These are phyloP conservation scores for Neocucurbitaria cava DNA, from an alignment of 2,329 filamentous ascomycete species.

Conservation along the genomic window DNA sequence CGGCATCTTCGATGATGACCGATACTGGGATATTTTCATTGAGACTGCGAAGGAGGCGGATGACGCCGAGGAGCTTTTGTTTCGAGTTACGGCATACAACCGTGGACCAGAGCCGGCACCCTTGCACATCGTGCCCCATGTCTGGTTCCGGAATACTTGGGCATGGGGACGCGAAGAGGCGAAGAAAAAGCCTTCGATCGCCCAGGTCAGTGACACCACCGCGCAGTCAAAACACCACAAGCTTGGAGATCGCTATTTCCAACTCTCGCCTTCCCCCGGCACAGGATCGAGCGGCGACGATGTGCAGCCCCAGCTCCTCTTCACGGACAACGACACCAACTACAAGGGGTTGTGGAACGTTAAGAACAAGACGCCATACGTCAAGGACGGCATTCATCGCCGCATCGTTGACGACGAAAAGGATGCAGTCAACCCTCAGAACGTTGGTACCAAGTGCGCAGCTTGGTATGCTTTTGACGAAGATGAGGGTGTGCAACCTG, in stretches of 20 bases:
- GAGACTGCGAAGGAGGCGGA: constrained; percentile 95
- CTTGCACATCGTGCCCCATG: constrained; percentile 89
- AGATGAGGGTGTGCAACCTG: constrained; percentile 82
- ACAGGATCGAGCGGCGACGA: constrained; percentile 80
- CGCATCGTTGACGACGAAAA: constrained; percentile 84
- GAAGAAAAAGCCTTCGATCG: constrained; percentile 81
- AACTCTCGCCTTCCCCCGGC: constrained; percentile 89
- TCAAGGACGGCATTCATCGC: constrained; percentile 94
- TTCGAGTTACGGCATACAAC: constrained; percentile 96
- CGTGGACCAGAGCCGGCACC: constrained; percentile 88
- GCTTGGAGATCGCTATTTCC: constrained; percentile 81
- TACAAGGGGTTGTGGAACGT: constrained; percentile 76
- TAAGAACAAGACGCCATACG: constrained; percentile 78
- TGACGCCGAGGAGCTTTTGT: constrained; percentile 88
- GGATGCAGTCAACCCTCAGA: constrained; percentile 78
- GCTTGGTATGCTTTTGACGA: constrained; percentile 95
- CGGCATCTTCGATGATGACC: constrained; percentile 83
- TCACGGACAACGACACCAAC: constrained; percentile 97
- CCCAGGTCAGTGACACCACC: constrained; percentile 68
- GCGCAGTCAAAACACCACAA: constrained; percentile 80
- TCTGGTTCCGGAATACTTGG: constrained; percentile 99
- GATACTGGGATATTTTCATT: constrained; percentile 97
- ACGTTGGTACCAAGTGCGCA: constrained; percentile 84
- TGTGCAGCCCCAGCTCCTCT: constrained; percentile 83
- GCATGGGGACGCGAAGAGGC: constrained; percentile 82